Evolutionary conservation across 148 eudicot species (phyloP).

Genomic region (Cornus controversa): DNA sequence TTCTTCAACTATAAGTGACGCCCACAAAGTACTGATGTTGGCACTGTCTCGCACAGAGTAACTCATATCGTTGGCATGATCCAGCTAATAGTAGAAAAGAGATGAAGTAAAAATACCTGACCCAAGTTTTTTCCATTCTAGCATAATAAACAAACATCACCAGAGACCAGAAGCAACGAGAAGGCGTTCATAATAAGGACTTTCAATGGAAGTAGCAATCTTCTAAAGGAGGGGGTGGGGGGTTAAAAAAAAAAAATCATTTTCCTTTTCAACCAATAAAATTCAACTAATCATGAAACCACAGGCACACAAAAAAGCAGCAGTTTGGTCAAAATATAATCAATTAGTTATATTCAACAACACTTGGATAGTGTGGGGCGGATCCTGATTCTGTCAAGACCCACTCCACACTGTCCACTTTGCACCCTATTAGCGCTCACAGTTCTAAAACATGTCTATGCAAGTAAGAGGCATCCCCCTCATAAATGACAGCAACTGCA

Average conservation of each 20-base stretch:
- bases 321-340: background rate
- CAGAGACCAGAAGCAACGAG: background rate
- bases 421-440: too few species aligned
- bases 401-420: too few species aligned
- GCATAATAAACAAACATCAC: background rate
- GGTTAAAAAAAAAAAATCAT: background rate
- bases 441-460: too few species aligned
- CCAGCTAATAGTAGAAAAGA: conserved; percentile 38
- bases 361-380: too few species aligned
- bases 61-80: conserved; percentile 23
- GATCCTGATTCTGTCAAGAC: too few species aligned
- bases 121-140: background rate
- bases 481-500: too few species aligned
- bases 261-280: background rate
- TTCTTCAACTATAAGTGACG: conserved; percentile 87
- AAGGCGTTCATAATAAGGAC: background rate
- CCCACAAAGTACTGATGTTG: conserved; percentile 92
- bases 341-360: background rate
- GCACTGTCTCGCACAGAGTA: conserved; percentile 43
- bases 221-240: background rate
- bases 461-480: too few species aligned
- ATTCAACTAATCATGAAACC: background rate
- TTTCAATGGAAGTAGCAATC: background rate
- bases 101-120: conserved; percentile 15
- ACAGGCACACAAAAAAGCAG: background rate